These are phyloP conservation scores for Microsporum ferrugineum DNA, from an alignment of 2,329 filamentous ascomycete species.

Conservation along the genomic window DNA sequence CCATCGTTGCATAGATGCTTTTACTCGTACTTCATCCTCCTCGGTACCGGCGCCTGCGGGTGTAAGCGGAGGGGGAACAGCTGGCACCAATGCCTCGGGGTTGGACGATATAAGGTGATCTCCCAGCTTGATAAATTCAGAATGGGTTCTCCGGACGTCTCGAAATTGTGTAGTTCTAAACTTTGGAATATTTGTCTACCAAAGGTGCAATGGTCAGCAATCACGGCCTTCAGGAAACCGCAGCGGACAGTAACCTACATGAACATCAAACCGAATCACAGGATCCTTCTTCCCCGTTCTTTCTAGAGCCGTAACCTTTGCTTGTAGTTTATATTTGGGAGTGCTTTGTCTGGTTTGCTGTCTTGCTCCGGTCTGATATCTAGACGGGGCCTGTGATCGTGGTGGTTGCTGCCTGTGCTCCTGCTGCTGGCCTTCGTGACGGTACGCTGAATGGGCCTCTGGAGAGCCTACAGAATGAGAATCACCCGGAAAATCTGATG, in stretches of 20 bases:
- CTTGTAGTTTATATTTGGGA: constrained; percentile 74
- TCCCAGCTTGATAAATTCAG: constrained; percentile 91
- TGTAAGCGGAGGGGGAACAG: constrained; percentile 86
- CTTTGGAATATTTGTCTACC: constrained; percentile 94
- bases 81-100: constrained; percentile 85
- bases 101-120: constrained; percentile 96
- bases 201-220: not conserved
- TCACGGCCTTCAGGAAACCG: not conserved
- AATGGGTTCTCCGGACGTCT: constrained; percentile 88
- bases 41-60: constrained; percentile 92
- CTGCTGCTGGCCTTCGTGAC: constrained; percentile 9
- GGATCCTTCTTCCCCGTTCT: constrained; percentile 91
- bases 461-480: constrained; percentile 31
- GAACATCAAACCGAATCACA: constrained; percentile 87
- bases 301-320: constrained; percentile 88
- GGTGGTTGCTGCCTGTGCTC: constrained; percentile 22
- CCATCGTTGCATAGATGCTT: constrained; percentile 85
- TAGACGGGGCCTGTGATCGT: constrained; percentile 26
- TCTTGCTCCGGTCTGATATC: constrained; percentile 25
- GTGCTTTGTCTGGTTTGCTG: constrained; percentile 37
- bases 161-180: constrained; percentile 97
- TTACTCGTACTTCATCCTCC: constrained; percentile 83
- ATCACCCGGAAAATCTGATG: constrained; percentile 33
- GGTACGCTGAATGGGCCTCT: constrained; percentile 22
- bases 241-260: constrained; percentile 49